phyloP scores from a whole-genome alignment of 177 flowering plant genomes.

The Vitis hybrid region DNA sequence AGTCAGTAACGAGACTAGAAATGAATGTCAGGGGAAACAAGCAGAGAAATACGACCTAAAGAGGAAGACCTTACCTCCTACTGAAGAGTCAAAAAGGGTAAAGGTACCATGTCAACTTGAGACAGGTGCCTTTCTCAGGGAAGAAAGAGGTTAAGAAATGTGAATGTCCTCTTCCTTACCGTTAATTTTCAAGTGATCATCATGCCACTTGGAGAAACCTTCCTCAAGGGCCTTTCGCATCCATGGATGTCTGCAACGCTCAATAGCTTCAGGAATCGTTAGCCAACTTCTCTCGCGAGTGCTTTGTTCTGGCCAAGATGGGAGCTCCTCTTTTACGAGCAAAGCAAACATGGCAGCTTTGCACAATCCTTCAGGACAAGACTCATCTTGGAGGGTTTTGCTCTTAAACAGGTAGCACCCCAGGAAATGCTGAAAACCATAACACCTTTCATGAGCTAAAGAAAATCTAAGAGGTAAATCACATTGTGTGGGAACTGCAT shows the following conservation, averaged over 20 bases:
- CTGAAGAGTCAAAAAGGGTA: no score
- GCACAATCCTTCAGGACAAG: constrained; percentile 56
- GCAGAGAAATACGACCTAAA: no score
- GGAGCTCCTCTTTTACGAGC: constrained; percentile 60
- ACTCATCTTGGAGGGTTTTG: constrained; percentile 64
- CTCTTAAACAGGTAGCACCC: constrained; percentile 53
- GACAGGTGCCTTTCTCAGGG: constrained; percentile 3
- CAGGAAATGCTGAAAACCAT: constrained; percentile 39
- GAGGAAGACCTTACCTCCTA: no score
- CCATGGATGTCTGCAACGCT: constrained; percentile 56
- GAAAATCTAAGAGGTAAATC: background rate
- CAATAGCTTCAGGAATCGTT: constrained; percentile 43
- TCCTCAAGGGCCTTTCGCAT: constrained; percentile 54
- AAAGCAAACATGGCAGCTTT: constrained; percentile 61
- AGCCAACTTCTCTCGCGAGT: constrained; percentile 51
- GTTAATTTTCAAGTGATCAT: constrained; percentile 16
- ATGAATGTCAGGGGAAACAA: no score
- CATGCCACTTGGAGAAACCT: constrained; percentile 46
- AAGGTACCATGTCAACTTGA: background rate
- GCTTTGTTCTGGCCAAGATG: constrained; percentile 61
- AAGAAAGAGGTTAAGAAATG: background rate
- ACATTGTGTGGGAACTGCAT: background rate
- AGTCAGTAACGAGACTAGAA: no score
- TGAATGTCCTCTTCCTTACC: constrained; percentile 11
- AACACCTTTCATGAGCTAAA: background rate